These are phyloP conservation scores for Debaryomyces singareniensis DNA, from an alignment of 1,139 yeast genomes.

Conservation along the genomic window DNA sequence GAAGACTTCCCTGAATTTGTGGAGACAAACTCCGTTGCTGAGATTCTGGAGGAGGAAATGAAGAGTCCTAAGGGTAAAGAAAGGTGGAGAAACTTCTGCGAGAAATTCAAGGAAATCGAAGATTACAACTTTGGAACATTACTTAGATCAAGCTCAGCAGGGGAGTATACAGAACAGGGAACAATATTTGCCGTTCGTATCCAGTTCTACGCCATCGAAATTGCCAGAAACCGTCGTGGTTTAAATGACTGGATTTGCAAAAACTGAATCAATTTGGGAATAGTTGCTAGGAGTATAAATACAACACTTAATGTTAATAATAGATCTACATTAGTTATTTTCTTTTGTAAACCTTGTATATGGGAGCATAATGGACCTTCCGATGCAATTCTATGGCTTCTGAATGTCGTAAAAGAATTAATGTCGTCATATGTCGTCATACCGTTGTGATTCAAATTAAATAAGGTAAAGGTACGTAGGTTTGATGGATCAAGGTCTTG, in stretches of 20 bases:
- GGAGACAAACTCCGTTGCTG: constrained; percentile 48
- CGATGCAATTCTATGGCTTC: too few species aligned
- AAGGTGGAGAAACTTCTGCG: constrained; percentile 87
- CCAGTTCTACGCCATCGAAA: constrained; percentile 92
- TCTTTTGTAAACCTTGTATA: too few species aligned
- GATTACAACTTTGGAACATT: constrained; percentile 96
- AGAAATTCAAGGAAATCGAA: constrained; percentile 73
- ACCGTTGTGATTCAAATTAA: too few species aligned
- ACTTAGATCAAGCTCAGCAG: constrained; percentile 61
- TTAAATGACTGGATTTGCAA: constrained; percentile 86
- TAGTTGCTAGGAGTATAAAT: too few species aligned
- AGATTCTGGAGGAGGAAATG: constrained; percentile 71
- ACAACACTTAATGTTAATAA: too few species aligned
- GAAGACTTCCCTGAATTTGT: constrained; percentile 82
- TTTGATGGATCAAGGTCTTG: too few species aligned
- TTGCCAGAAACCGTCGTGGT: constrained; percentile 86
- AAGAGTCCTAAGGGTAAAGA: constrained; percentile 76
- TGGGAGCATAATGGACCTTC: too few species aligned
- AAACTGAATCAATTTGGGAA: too few species aligned
- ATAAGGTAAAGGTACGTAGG: too few species aligned
- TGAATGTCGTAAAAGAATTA: too few species aligned
- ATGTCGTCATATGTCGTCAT: constrained; percentile 1
- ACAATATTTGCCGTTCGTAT: constrained; percentile 89
- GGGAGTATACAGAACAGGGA: constrained; percentile 76
- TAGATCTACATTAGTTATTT: too few species aligned